Base-by-base conservation (phyloP, 1,284 basidiomycete species). In the Ustilago cynodontis region DNA sequence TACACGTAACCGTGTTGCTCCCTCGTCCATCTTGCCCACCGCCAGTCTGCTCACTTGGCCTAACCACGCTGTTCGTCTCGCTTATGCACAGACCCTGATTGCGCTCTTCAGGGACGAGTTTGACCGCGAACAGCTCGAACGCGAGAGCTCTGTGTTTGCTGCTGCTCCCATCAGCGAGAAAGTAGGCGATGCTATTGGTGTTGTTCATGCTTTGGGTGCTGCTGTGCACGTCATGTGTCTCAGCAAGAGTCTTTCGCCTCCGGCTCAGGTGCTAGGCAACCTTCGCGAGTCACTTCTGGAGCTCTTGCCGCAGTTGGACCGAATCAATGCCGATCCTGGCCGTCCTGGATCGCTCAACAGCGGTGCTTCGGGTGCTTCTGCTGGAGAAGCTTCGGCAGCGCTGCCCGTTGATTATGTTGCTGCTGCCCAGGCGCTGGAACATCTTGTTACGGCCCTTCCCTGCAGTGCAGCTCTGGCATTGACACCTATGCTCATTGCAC, bases 401-500 rank as follows among this genome's bases (percentile, higher is more conserved):
- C 88, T 89, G 4, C 88, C 92, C 14, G 90, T 91, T 37, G 95
- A 98, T 84, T 95, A 93, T 84, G 88, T 90, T 2, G 90, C 91
- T 73, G 89, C 94, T 41, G 87, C 92, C n/a, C 88, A 89, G 43
- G 89, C 95, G 51, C 88, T 98, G 31, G 89, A 88, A 18, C 89
- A 90, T 3, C 87, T 93, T 16, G 91, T 94, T 55, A 88, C 91
- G 59, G 89, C 91, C 45, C 85, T 92, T 18, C 93, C 95, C 0
- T 87, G 92, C 29, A 90, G 92, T 26, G 92, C 92, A 1, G 82
- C 96, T 39, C 86, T 94, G 22, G 91, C 92, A 0, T 91, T 93
- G 31, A 88, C 94, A 35, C 95, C 95, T 1, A 95, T 96, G 92
- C 87, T 98, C 41, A 84, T 94, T 33, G 91, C 93, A 0, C 86